A percentile compares a stretch with the other conserved stretches of the same genome.
These are phyloP conservation scores for Rutstroemia sydowiana DNA, from an alignment of 2,329 filamentous ascomycete species.

Conservation along the genomic window DNA sequence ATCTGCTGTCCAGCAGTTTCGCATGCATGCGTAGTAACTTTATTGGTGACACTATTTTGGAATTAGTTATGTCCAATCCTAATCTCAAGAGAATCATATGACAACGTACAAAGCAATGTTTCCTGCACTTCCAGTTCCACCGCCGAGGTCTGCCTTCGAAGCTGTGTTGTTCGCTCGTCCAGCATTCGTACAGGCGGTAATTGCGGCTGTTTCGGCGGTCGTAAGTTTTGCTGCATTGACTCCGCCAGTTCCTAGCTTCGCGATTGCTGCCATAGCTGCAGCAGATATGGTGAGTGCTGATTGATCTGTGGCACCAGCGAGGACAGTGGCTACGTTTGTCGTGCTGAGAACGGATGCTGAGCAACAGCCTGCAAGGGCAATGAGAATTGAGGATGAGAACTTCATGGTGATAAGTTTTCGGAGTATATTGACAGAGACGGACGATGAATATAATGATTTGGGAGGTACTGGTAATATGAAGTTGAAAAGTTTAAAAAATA, in stretches of 20 bases:
- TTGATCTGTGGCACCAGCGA: slow-evolving; percentile 14
- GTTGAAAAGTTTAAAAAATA: no score
- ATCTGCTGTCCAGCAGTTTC: slow-evolving; percentile 20
- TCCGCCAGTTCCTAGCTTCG: slow-evolving; percentile 20
- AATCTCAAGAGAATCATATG: not conserved
- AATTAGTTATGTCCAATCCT: not conserved
- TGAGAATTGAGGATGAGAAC: slow-evolving; percentile 6
- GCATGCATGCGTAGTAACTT: slow-evolving; percentile 19
- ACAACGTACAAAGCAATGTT: slow-evolving; percentile 19
- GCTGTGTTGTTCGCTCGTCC: slow-evolving; percentile 19
- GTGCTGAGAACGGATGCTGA: slow-evolving; percentile 16
- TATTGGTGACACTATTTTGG: slow-evolving; percentile 17
- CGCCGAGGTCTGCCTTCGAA: slow-evolving; percentile 15
- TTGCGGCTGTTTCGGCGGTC: slow-evolving; percentile 16
- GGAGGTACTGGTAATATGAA: not conserved
- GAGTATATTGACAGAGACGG: no score
- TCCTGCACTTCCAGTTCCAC: slow-evolving; percentile 15
- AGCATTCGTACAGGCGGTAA: slow-evolving; percentile 13
- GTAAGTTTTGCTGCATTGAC: slow-evolving; percentile 12
- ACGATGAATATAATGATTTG: no score
- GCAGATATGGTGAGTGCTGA: slow-evolving; percentile 16
- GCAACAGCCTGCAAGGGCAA: slow-evolving; percentile 12
- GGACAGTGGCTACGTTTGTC: slow-evolving; percentile 19
- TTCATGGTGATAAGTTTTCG: slow-evolving; percentile 11
- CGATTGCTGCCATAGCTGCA: slow-evolving; percentile 20